Percentiles rank a stretch among this genome's conserved stretches.
phyloP scores from a whole-genome alignment of 768 basidiomycete species.

The Cyathus striatus region DNA sequence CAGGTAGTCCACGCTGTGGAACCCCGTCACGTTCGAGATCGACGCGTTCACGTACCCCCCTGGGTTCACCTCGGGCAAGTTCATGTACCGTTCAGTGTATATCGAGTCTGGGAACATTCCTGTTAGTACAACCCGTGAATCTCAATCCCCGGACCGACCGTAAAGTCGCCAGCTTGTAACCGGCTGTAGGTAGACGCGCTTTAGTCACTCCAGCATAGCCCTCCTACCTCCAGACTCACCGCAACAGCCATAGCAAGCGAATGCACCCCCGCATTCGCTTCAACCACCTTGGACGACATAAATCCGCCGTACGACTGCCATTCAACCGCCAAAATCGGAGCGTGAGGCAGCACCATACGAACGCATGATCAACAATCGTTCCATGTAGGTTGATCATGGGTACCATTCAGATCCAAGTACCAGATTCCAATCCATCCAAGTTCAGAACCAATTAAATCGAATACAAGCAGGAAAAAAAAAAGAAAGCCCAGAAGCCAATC shows the following conservation, averaged over 20 bases:
- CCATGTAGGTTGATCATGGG: too few relatives aligned
- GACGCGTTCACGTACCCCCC: conserved; percentile 89
- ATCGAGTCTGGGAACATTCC: conserved; percentile 83
- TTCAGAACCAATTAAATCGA: not conserved
- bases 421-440: too few relatives aligned
- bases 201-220: not conserved
- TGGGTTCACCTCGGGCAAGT: conserved; percentile 69
- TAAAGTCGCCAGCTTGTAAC: conserved; percentile 86
- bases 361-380: too few relatives aligned
- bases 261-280: conserved; percentile 87
- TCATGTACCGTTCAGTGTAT: conserved; percentile 98
- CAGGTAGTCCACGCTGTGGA: conserved; percentile 73
- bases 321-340: not conserved
- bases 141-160: conserved; percentile 36
- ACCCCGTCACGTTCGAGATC: conserved; percentile 84
- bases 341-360: too few relatives aligned
- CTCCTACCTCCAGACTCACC: conserved; percentile 36
- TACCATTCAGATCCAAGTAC: too few relatives aligned
- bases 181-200: conserved; percentile 41
- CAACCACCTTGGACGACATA: conserved; percentile 90
- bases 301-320: conserved; percentile 91
- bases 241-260: conserved; percentile 89
- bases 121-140: too few relatives aligned
- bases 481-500: too few relatives aligned
- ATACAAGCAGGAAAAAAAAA: not conserved